Base-by-base conservation (phyloP, 1,284 basidiomycete genomes). In the Kwoniella shivajii region DNA sequence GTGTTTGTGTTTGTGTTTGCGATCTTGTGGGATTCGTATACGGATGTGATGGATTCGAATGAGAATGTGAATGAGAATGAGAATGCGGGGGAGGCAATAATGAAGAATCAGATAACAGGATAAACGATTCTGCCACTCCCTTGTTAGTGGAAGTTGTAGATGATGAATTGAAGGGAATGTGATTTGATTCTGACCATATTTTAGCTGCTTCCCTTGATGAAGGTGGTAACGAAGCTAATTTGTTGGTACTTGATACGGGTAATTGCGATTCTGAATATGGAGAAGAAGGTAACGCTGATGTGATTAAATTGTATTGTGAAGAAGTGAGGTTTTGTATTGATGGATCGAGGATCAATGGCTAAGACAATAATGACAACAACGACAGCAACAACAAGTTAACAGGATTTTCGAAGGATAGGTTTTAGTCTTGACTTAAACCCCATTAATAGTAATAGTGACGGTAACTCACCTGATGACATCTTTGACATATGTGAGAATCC, bases 261-360 rank as follows among this genome's bases (percentile, higher is more conserved):
- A 58, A 46, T 11, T 68, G 63, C 0, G 69, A 63, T n/a, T n/a
- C n/a, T n/a, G n/a, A n/a, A n/a, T n/a, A n/a, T 4, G 62, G 52
- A 0, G 64, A 42, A 31, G 62, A 41, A 0, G 89, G 86, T 18
- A 90, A 78, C 37, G 89, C 86, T 14, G 85, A 74, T 22, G 86
- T 84, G 65, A 95, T 86, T 79, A 90, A 86, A 72, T 91, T 88
- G 76, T 90, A 91, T 27, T 90, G 86, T 22, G 89, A 89, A 16
- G 88, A 90, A 1, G 89, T 84, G 54, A 95, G 81, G 72, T 90
- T 87, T 41, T 89, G 82, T 24, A 95, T 81, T 16, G 90, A 91
- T 13, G 86, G 85, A 80, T 95, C 92, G 66, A 92, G 84, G 83
- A 92, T 86, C 27, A 94, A 80, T 7, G 89, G 88, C 73, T 93